Evolutionary conservation across 441 rosid species (phyloP).

Genomic region (Breynia disticha): DNA sequence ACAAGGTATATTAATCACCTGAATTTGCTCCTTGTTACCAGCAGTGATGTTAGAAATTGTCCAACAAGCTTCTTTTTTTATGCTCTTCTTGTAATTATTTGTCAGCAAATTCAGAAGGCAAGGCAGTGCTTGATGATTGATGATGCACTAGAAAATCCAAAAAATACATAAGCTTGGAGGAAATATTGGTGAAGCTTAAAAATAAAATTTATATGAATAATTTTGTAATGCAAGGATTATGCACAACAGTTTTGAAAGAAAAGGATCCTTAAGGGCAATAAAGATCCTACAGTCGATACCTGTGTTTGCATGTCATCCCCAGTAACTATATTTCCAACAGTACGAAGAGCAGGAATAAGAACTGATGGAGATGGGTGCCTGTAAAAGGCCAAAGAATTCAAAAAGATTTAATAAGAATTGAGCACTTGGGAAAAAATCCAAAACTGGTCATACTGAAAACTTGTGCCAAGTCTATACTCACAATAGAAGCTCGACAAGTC

Average conservation of each 20-base stretch:
- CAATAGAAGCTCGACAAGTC: conserved; percentile 63
- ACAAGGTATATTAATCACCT: conserved; percentile 30
- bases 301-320: conserved; percentile 85
- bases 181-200: neutral
- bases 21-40: conserved; percentile 85
- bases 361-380: conserved; percentile 81
- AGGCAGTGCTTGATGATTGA: conserved; percentile 62
- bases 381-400: conserved; percentile 6
- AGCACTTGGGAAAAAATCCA: neutral
- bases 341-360: conserved; percentile 86
- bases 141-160: conserved; percentile 41
- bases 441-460: neutral
- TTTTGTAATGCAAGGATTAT: too few relatives aligned
- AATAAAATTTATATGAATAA: too few relatives aligned
- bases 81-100: conserved; percentile 65
- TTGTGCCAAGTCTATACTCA: conserved; percentile 24
- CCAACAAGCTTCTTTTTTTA: conserved; percentile 94
- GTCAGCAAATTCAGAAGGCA: conserved; percentile 60
- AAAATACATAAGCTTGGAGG: conserved; percentile 1
- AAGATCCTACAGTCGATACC: conserved; percentile 27
- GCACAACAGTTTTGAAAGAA: neutral
- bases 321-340: conserved; percentile 77
- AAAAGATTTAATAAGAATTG: conserved; percentile 2
- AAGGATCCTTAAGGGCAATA: neutral
- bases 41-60: conserved; percentile 92